phyloP scores from a whole-genome alignment of 2,329 filamentous ascomycete species.

The Colletotrichum sp. region DNA sequence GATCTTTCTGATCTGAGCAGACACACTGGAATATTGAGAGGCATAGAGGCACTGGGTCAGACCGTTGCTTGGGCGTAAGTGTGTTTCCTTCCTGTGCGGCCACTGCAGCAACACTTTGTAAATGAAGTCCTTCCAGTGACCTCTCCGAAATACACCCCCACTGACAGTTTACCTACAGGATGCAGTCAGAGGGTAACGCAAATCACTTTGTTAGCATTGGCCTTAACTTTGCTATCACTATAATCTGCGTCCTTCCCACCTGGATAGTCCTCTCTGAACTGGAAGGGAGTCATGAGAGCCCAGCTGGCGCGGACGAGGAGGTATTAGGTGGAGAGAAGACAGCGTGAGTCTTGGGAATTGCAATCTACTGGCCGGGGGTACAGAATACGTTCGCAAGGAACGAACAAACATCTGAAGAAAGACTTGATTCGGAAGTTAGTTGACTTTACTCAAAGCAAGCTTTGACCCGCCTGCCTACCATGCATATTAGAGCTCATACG shows the following conservation, averaged over 20 bases:
- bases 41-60: background rate
- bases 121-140: background rate
- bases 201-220: conserved; percentile 7
- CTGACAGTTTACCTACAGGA: background rate
- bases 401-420: background rate
- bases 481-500: background rate
- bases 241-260: background rate
- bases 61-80: conserved; percentile 7
- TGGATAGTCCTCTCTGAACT: background rate
- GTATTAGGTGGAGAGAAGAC: background rate
- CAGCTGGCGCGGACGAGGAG: background rate
- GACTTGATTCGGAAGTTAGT: background rate
- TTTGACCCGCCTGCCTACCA: background rate
- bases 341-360: background rate
- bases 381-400: background rate
- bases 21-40: conserved; percentile 1
- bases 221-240: conserved; percentile 1
- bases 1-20: conserved; percentile 2
- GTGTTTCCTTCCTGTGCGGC: background rate
- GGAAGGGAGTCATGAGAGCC: background rate
- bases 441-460: background rate
- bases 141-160: background rate
- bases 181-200: conserved; percentile 8
- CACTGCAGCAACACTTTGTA: background rate
- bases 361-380: background rate